These are phyloP conservation scores for Phytopythium montanum DNA, from an alignment of 352 stramenopile genomes.

Conservation along the genomic window DNA sequence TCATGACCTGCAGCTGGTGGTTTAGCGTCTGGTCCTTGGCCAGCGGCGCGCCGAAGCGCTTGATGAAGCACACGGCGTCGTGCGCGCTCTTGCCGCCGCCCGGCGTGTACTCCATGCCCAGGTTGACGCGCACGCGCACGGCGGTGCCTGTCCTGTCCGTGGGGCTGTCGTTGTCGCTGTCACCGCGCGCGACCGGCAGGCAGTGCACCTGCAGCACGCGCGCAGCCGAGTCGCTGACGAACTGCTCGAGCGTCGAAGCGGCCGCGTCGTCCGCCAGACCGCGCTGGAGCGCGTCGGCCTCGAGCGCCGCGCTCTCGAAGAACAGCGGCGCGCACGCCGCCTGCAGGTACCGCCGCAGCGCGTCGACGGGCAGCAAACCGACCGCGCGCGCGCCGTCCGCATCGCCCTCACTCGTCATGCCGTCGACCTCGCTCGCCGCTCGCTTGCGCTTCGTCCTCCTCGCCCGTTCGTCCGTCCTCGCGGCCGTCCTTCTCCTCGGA, in stretches of 20 bases:
- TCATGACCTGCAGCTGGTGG: slow-evolving; percentile 87
- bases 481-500: not conserved
- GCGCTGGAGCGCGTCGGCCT: slow-evolving; percentile 33
- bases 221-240: slow-evolving; percentile 50
- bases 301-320: slow-evolving; percentile 39
- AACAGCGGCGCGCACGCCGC: slow-evolving; percentile 66
- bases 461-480: not conserved
- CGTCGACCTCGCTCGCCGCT: slow-evolving; percentile 10
- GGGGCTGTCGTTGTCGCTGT: slow-evolving; percentile 21
- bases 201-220: slow-evolving; percentile 79
- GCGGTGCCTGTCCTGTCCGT: slow-evolving; percentile 15
- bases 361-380: slow-evolving; percentile 37
- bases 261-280: slow-evolving; percentile 33
- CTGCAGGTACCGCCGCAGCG: slow-evolving; percentile 61
- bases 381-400: slow-evolving; percentile 16
- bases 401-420: slow-evolving; percentile 21
- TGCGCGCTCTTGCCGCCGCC: slow-evolving; percentile 56
- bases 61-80: slow-evolving; percentile 87
- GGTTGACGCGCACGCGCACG: slow-evolving; percentile 57
- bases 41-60: slow-evolving; percentile 66
- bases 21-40: slow-evolving; percentile 66
- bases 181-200: slow-evolving; percentile 25
- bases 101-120: slow-evolving; percentile 70
- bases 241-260: slow-evolving; percentile 60
- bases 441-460: slow-evolving; percentile 12